Percentiles rank a stretch among this genome's conserved stretches.
These are phyloP conservation scores for Quercus dentata DNA, from an alignment of 306 rosid genomes.

Conservation along the genomic window DNA sequence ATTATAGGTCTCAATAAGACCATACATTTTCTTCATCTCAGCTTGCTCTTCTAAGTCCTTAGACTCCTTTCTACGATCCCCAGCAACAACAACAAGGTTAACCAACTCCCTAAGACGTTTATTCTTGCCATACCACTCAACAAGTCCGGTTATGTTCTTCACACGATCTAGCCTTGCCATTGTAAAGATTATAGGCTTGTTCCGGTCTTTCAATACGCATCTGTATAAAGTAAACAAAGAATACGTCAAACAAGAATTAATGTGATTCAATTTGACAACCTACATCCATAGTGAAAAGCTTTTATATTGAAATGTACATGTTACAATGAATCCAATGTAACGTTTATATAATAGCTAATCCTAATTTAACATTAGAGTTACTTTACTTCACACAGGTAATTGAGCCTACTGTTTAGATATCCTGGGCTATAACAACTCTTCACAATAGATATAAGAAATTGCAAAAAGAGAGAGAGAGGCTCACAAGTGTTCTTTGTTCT, in stretches of 20 bases:
- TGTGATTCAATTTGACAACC: no score
- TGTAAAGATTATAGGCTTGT: conserved; percentile 94
- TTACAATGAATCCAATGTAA: no score
- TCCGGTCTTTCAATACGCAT: conserved; percentile 85
- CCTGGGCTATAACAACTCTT: no score
- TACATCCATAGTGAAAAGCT: no score
- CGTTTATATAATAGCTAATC: no score
- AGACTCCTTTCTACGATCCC: conserved; percentile 95
- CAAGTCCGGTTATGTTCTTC: conserved; percentile 96
- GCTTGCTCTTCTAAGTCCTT: conserved; percentile 90
- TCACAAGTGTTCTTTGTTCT: conserved; percentile 89
- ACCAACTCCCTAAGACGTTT: conserved; percentile 76
- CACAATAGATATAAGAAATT: not conserved
- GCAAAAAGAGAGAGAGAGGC: conserved; percentile 12
- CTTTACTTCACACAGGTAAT: no score
- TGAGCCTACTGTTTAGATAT: no score
- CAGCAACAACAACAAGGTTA: conserved; percentile 95
- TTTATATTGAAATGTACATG: no score
- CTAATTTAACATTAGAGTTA: no score
- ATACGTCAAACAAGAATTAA: not conserved
- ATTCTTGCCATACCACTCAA: conserved; percentile 95
- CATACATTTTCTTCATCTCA: conserved; percentile 90
- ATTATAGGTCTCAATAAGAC: conserved; percentile 76
- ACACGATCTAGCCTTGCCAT: conserved; percentile 99
- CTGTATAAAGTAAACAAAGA: conserved; percentile 19